Evolutionary conservation across 306 rosid species (phyloP), one percentile per base, ranked within the genome.

Genomic region (Notholithocarpus densiflorus): DNA sequence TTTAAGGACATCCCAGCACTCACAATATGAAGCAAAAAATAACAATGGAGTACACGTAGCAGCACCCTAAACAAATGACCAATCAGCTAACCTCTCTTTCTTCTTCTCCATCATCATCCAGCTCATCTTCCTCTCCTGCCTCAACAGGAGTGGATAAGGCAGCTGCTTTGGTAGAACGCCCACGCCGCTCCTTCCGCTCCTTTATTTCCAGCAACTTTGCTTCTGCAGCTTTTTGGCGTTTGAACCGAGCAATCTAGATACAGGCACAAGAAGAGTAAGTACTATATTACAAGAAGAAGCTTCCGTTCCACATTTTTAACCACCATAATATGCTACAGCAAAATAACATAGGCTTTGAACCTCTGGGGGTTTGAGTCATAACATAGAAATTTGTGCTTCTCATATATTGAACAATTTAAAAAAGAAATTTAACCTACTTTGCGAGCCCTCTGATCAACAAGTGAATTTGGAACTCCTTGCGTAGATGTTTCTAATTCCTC

Each of bases 81-180:
- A 85, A 69, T 71, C 71, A 37, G 74, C 89, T 64, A 81, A 96
- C 98, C 99, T 96, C 94, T 37, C 98, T 87, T 82, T 96, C 98
- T 83, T 96, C 99, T 82, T 93, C 99, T 32, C 94, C 98, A 78
- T 93, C 99, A 70, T 93, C 98, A 68, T 96, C 97, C 72, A 88
- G 77, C 57, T 77, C 85, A 84, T 93, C 99, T 85, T 96, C 99
- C 81, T 96, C 99, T 52, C 96, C 98, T 56, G 88, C 90, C 90
- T 93, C 97, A 56, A 95, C 86, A 71, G 97, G 98, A 76, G 99
- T 86, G 37, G 99, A 95, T 84, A 95, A 56, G 24, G 98, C 91
- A 84, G 99, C 87, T 77, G 99, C 99, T 81, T 76, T 91, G 78
- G 91, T 88, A 40, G 99, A 96, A 83, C 97, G 96, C 14, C 93